phyloP scores from a whole-genome alignment of 176 grass and related monocot species.

The Olyra latifolia region DNA sequence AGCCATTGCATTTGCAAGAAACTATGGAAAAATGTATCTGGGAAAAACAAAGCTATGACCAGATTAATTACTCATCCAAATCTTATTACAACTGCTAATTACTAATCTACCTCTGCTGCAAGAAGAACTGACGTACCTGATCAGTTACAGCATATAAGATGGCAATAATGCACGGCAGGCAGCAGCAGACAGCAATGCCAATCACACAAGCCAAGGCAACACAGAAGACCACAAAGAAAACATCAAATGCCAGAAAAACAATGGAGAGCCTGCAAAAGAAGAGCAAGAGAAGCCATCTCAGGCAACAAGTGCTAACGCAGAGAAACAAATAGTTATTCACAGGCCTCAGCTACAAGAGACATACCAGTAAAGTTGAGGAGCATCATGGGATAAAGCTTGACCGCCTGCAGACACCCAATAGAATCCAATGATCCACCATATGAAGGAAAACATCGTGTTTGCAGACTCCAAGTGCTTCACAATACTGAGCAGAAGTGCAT shows the following conservation, averaged over 20 bases:
- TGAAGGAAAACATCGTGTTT: conserved; percentile 98
- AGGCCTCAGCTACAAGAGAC: neutral
- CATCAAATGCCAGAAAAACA: conserved; percentile 96
- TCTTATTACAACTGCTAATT: neutral
- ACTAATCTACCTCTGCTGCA: neutral
- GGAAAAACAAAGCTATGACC: neutral
- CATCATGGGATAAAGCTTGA: conserved; percentile 60
- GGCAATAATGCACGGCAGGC: conserved; percentile 97
- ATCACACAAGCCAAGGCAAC: conserved; percentile 89
- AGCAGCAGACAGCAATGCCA: conserved; percentile 97
- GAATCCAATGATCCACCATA: conserved; percentile 99
- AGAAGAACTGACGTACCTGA: conserved; percentile 61
- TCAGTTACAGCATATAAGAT: conserved; percentile 94
- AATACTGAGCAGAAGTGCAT: conserved; percentile 46
- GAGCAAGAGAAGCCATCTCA: conserved; percentile 35
- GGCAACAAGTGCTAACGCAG: conserved; percentile 18
- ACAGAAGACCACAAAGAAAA: conserved; percentile 99
- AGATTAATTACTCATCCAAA: neutral
- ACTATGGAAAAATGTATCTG: neutral
- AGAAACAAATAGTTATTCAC: neutral
- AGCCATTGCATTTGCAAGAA: neutral
- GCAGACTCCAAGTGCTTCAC: conserved; percentile 90
- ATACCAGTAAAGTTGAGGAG: conserved; percentile 99
- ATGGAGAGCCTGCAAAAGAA: conserved; percentile 76
- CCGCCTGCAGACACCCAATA: conserved; percentile 94